A percentile compares a stretch with the other conserved stretches of the same genome.
These are phyloP conservation scores for Erigeron canadensis DNA, from an alignment of 129 eudicot genomes.

Conservation along the genomic window DNA sequence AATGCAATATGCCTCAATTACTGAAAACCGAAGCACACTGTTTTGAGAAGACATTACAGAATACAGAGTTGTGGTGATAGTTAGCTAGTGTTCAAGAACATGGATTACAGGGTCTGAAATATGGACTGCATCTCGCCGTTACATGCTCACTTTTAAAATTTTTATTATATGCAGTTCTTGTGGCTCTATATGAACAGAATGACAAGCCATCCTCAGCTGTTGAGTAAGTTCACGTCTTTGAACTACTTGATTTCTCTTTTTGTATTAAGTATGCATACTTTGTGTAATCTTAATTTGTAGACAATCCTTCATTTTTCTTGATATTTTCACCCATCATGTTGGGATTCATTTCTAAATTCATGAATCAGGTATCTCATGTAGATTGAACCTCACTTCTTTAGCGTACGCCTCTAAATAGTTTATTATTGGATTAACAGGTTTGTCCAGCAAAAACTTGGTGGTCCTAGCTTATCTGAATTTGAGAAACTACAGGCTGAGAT, in stretches of 20 bases:
- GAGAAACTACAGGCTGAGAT: slow-evolving; percentile 87
- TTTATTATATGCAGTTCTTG: slow-evolving; percentile 57
- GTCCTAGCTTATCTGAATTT: slow-evolving; percentile 70
- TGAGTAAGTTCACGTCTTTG: slow-evolving; percentile 60
- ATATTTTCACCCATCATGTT: too few species aligned
- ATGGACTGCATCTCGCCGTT: not conserved
- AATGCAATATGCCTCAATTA: slow-evolving; percentile 4
- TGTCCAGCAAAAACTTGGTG: slow-evolving; percentile 91
- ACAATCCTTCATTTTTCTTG: too few species aligned
- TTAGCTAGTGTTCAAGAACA: not conserved
- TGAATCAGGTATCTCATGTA: not conserved
- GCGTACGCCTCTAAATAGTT: not conserved
- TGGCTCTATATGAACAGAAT: slow-evolving; percentile 88
- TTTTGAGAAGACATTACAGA: too few species aligned
- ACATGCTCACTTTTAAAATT: not conserved
- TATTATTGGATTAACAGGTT: slow-evolving; percentile 48
- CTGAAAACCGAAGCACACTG: not conserved
- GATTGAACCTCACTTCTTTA: not conserved
- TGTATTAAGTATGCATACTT: slow-evolving; percentile 9
- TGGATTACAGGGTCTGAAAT: not conserved
- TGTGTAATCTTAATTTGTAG: not conserved
- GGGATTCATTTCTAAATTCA: too few species aligned
- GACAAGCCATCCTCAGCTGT: slow-evolving; percentile 87
- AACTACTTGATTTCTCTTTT: not conserved
- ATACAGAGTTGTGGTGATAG: too few species aligned